phyloP scores from a whole-genome alignment of 2,329 filamentous ascomycete species.

The Colletotrichum sojae region DNA sequence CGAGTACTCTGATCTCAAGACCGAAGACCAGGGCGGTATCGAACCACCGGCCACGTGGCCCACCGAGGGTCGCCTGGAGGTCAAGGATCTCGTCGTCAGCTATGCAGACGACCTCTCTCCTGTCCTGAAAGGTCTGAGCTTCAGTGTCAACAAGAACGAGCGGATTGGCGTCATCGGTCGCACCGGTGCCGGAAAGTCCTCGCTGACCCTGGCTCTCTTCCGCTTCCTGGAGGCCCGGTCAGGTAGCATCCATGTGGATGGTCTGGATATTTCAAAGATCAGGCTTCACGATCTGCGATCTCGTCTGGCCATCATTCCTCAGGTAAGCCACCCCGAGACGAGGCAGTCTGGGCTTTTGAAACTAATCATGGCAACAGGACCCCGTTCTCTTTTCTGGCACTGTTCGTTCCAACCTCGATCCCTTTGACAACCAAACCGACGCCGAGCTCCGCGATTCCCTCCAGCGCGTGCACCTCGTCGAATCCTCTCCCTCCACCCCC shows the following conservation, averaged over 20 bases:
- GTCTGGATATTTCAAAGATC: constrained; percentile 80
- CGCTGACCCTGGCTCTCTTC: constrained; percentile 81
- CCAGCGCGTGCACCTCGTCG: constrained; percentile 77
- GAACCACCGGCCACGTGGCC: constrained; percentile 82
- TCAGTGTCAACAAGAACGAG: constrained; percentile 76
- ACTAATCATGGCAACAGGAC: constrained; percentile 63
- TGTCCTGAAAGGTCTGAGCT: constrained; percentile 78
- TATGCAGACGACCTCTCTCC: constrained; percentile 81
- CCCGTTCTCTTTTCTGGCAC: constrained; percentile 87
- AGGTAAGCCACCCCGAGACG: constrained; percentile 48
- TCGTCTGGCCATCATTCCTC: constrained; percentile 85
- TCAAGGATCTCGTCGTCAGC: constrained; percentile 78
- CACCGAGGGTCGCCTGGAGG: constrained; percentile 78
- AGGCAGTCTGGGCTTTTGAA: background rate
- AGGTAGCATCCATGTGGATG: constrained; percentile 79
- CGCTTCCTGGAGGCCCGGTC: constrained; percentile 80
- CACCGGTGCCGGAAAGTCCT: constrained; percentile 84
- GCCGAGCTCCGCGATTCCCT: constrained; percentile 78
- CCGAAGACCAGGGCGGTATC: constrained; percentile 74
- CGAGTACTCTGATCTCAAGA: constrained; percentile 79
- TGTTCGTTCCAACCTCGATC: constrained; percentile 82
- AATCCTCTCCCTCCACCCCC: constrained; percentile 56
- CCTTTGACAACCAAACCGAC: constrained; percentile 80
- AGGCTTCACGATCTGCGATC: constrained; percentile 78
- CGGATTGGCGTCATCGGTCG: constrained; percentile 83